These are phyloP conservation scores for Petrea volubilis DNA, from an alignment of 257 asterid species.

Conservation along the genomic window DNA sequence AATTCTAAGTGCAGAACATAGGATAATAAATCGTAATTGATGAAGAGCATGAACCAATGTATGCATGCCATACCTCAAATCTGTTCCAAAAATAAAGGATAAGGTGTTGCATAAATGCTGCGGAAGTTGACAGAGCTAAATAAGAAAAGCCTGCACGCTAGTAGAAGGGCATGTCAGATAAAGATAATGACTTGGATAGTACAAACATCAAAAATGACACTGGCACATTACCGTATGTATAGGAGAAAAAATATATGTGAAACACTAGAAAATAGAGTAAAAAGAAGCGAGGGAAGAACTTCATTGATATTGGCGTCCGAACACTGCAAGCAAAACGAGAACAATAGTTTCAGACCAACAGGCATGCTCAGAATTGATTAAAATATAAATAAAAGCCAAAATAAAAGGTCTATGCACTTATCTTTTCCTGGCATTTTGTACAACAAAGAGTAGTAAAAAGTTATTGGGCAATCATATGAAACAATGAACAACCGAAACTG, in stretches of 20 bases:
- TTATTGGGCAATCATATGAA: background rate
- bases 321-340: slow-evolving; percentile 76
- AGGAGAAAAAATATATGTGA: slow-evolving; percentile 94
- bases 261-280: slow-evolving; percentile 95
- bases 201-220: slow-evolving; percentile 18
- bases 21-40: background rate
- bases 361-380: slow-evolving; percentile 5
- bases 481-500: no score
- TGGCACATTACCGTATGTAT: slow-evolving; percentile 67
- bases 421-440: slow-evolving; percentile 2
- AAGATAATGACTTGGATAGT: slow-evolving; percentile 15
- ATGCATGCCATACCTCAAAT: slow-evolving; percentile 68
- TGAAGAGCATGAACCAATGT: slow-evolving; percentile 4
- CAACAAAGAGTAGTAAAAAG: background rate
- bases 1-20: background rate
- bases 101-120: slow-evolving; percentile 98
- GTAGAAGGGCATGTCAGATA: slow-evolving; percentile 25
- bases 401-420: slow-evolving; percentile 6
- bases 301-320: slow-evolving; percentile 98
- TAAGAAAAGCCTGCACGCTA: slow-evolving; percentile 81
- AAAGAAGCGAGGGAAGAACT: slow-evolving; percentile 99
- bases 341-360: slow-evolving; percentile 31
- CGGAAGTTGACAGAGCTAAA: slow-evolving; percentile 93
- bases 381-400: background rate
- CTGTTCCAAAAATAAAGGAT: slow-evolving; percentile 97